Conservation (phyloP, 805 yeast species). For the Kazachstania africana region DNA sequence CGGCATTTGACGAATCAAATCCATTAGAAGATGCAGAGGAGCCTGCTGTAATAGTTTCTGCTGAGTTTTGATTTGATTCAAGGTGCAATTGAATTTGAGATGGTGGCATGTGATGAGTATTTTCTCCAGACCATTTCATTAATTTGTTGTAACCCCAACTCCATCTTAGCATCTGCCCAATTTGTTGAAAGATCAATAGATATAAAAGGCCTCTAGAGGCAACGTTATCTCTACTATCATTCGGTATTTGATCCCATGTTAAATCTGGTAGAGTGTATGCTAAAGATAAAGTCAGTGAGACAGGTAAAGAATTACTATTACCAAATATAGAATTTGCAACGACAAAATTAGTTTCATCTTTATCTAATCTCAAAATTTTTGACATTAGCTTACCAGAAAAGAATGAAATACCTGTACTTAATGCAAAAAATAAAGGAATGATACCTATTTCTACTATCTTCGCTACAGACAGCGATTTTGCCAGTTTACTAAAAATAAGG, state of each 20-base stretch:
- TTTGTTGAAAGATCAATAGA: slow-evolving; percentile 64
- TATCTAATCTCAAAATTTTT: slow-evolving; percentile 43
- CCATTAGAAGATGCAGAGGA: not conserved
- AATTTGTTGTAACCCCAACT: slow-evolving; percentile 76
- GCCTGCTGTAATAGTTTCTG: not conserved
- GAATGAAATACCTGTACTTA: slow-evolving; percentile 70
- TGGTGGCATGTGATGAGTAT: slow-evolving; percentile 21
- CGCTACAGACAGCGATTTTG: slow-evolving; percentile 52
- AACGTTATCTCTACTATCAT: slow-evolving; percentile 55
- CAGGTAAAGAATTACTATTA: slow-evolving; percentile 90
- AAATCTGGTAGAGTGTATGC: slow-evolving; percentile 66
- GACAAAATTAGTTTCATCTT: slow-evolving; percentile 76
- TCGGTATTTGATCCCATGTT: slow-evolving; percentile 60
- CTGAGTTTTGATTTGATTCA: slow-evolving; percentile 4
- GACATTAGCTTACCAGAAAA: slow-evolving; percentile 48
- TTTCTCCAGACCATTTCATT: slow-evolving; percentile 35
- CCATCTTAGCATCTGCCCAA: slow-evolving; percentile 77
- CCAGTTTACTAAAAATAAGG: slow-evolving; percentile 75
- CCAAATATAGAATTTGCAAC: slow-evolving; percentile 97
- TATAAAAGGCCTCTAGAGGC: slow-evolving; percentile 72
- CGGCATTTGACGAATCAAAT: not conserved
- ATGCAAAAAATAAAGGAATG: slow-evolving; percentile 74
- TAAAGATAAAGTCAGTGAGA: slow-evolving; percentile 71
- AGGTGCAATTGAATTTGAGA: slow-evolving; percentile 13
- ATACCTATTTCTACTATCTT: slow-evolving; percentile 71